Percentiles rank a stretch among this genome's conserved stretches.
Conservation (phyloP, 2,329 filamentous ascomycete species). For the Cryphonectria nitschkei region DNA sequence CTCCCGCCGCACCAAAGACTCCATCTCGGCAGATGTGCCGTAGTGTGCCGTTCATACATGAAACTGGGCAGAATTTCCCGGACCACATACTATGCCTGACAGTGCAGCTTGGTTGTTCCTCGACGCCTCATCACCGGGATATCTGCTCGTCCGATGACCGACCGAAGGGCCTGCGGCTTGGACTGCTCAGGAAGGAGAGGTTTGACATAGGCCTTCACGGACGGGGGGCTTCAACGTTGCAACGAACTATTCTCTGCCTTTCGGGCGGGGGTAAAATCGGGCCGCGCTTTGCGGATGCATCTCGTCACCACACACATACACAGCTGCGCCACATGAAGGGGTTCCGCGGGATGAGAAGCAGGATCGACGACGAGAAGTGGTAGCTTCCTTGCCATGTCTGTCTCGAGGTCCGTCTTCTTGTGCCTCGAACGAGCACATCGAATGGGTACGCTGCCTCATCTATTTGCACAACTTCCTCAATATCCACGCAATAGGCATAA, state of each 20-base stretch:
- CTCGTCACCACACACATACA: neutral
- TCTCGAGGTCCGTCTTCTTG: neutral
- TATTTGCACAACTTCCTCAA: neutral
- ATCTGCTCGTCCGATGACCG: slow-evolving; percentile 9
- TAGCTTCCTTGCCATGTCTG: neutral
- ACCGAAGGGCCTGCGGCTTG: neutral
- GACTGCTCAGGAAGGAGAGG: slow-evolving; percentile 10
- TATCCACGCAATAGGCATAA: neutral
- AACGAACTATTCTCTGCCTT: neutral
- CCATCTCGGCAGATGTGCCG: neutral
- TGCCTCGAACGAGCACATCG: neutral
- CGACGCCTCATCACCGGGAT: slow-evolving; percentile 9
- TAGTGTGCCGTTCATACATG: neutral
- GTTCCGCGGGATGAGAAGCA: neutral
- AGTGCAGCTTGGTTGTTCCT: neutral
- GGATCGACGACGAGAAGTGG: neutral
- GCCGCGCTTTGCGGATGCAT: neutral
- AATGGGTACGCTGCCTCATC: neutral
- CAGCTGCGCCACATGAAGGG: neutral
- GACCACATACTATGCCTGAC: neutral
- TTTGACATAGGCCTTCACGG: neutral
- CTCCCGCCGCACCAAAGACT: neutral
- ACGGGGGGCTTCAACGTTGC: neutral
- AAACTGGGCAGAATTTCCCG: neutral
- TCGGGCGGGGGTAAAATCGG: no score